These are phyloP conservation scores for Deuterostichococcus epilithicus DNA, from an alignment of 139 green algal species.

Conservation along the genomic window DNA sequence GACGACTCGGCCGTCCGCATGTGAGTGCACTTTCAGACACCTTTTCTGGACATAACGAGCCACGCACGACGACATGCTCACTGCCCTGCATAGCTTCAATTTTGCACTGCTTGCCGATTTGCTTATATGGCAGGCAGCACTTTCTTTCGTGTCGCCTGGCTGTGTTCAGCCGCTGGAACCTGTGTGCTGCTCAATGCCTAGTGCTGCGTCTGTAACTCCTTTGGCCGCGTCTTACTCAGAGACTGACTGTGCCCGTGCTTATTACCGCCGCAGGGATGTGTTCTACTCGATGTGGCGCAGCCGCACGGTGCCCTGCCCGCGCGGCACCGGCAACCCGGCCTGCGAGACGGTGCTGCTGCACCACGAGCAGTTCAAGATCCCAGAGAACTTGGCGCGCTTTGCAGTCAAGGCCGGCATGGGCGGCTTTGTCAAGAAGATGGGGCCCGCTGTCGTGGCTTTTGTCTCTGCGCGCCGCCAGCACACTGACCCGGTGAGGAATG, in stretches of 20 bases:
- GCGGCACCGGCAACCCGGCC: constrained; percentile 49
- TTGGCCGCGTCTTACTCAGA: no score
- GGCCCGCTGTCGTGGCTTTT: constrained; percentile 53
- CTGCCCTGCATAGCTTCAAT: no score
- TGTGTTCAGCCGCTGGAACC: no score
- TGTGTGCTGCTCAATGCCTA: no score
- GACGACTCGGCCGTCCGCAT: constrained; percentile 36
- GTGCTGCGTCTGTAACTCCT: no score
- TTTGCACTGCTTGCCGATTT: no score
- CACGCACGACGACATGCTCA: no score
- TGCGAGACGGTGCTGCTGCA: constrained; percentile 82
- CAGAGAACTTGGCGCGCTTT: constrained; percentile 72
- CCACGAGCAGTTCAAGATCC: constrained; percentile 86
- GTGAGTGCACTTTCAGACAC: not conserved
- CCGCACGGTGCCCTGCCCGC: constrained; percentile 62
- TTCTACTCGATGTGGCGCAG: constrained; percentile 56
- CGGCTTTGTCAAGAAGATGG: constrained; percentile 79
- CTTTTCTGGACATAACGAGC: no score
- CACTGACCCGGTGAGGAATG: constrained; percentile 8
- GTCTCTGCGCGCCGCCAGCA: constrained; percentile 48
- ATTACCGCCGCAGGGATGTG: constrained; percentile 3
- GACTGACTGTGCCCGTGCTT: no score
- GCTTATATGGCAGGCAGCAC: no score
- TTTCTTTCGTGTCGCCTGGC: no score
- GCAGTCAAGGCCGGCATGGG: constrained; percentile 77